Evolutionary conservation across 2,329 filamentous ascomycete genomes (phyloP).

Genomic region (Cytospora leucostoma): DNA sequence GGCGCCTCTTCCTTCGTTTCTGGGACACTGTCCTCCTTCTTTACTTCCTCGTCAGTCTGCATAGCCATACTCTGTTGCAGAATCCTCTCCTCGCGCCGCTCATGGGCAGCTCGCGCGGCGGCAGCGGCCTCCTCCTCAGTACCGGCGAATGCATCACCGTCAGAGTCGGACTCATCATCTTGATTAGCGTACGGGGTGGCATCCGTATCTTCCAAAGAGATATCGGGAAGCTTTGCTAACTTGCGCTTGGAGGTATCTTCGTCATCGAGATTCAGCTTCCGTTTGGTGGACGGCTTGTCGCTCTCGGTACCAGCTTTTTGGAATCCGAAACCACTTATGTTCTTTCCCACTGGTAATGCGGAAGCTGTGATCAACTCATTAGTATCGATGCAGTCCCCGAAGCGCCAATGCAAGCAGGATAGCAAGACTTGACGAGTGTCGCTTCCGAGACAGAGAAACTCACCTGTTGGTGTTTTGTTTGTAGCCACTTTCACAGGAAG

Average conservation of each 20-base stretch:
- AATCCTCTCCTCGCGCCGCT: constrained; percentile 73
- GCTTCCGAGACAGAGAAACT: constrained; percentile 27
- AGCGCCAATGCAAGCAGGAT: too few species aligned
- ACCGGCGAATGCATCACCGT: constrained; percentile 74
- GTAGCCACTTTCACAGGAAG: constrained; percentile 30
- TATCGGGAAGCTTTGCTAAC: constrained; percentile 83
- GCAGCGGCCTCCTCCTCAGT: constrained; percentile 88
- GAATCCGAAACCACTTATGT: constrained; percentile 82
- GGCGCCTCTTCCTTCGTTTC: constrained; percentile 31
- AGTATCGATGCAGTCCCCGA: neutral
- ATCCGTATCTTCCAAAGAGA: constrained; percentile 65
- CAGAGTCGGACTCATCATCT: constrained; percentile 64
- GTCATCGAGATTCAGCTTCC: constrained; percentile 82
- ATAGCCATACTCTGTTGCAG: constrained; percentile 51
- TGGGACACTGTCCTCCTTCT: constrained; percentile 30
- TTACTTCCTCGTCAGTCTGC: constrained; percentile 45
- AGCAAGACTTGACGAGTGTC: neutral
- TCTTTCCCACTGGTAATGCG: constrained; percentile 60
- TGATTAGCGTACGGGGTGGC: constrained; percentile 62
- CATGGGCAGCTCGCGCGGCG: constrained; percentile 80
- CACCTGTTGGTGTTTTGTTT: constrained; percentile 17
- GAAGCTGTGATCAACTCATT: constrained; percentile 41
- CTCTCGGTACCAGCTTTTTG: constrained; percentile 65
- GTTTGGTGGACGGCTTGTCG: constrained; percentile 69
- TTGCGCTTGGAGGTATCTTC: constrained; percentile 86